Percentiles rank a stretch among this genome's conserved stretches.
phyloP scores from a whole-genome alignment of 2,329 filamentous ascomycete species.

The Aspergillus brunneoviolaceus region DNA sequence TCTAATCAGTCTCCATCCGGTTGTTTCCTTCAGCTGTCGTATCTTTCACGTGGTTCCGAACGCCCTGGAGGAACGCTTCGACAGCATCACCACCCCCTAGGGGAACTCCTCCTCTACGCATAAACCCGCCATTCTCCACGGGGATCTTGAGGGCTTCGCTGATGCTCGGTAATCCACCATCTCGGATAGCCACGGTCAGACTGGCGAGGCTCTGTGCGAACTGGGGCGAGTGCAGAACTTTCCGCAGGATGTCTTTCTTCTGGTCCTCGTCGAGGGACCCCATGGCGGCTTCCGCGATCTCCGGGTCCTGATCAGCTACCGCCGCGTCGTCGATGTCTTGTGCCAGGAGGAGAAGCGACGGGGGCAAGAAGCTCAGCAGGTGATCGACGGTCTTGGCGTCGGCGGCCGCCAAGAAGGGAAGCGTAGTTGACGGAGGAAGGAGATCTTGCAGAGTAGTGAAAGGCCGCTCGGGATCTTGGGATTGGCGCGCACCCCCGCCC shows the following conservation, averaged over 20 bases:
- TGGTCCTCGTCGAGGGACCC: conserved; percentile 69
- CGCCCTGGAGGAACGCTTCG: conserved; percentile 85
- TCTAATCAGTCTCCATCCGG: conserved; percentile 47
- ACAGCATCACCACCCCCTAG: conserved; percentile 85
- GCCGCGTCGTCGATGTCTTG: conserved; percentile 64
- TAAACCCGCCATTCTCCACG: conserved; percentile 79
- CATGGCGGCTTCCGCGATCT: conserved; percentile 69
- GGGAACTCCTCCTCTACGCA: conserved; percentile 75
- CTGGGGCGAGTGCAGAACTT: conserved; percentile 84
- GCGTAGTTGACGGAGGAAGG: conserved; percentile 72
- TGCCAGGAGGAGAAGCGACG: conserved; percentile 72
- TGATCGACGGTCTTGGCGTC: conserved; percentile 66
- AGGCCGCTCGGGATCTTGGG: conserved; percentile 57
- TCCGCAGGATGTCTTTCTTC: conserved; percentile 77
- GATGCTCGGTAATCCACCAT: conserved; percentile 87
- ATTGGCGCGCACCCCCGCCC: conserved; percentile 55
- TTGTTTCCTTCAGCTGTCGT: conserved; percentile 30
- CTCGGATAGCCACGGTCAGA: conserved; percentile 81
- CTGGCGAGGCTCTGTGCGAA: conserved; percentile 83
- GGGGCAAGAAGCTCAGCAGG: conserved; percentile 75
- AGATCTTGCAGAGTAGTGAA: conserved; percentile 87
- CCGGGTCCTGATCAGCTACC: conserved; percentile 66
- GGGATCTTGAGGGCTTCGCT: conserved; percentile 79
- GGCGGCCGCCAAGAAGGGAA: conserved; percentile 71
- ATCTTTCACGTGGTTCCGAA: conserved; percentile 74